Conservation (phyloP, 768 basidiomycete genomes). For the Boletus subcaerulescens region DNA sequence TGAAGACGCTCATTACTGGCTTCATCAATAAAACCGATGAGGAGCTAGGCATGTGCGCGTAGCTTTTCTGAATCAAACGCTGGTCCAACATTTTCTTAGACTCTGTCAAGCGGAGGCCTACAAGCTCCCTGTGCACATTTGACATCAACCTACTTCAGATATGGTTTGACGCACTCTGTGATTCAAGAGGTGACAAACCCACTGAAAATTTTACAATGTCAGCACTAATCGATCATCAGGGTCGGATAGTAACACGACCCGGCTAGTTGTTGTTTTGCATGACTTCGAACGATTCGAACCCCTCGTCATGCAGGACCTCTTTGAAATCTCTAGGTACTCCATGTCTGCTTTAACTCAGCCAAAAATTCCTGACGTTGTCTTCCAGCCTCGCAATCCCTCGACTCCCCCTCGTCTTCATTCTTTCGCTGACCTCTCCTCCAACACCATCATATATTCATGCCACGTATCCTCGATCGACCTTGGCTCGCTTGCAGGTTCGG, state of each 20-base stretch:
- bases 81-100: slow-evolving; percentile 21
- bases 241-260: slow-evolving; percentile 23
- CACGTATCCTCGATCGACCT: slow-evolving; percentile 56
- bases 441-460: slow-evolving; percentile 55
- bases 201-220: neutral
- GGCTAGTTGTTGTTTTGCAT: slow-evolving; percentile 61
- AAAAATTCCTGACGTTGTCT: neutral
- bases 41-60: slow-evolving; percentile 28
- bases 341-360: neutral
- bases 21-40: slow-evolving; percentile 44
- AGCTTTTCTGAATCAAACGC: neutral
- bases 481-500: slow-evolving; percentile 56
- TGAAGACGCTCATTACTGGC: slow-evolving; percentile 53
- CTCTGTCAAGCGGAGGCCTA: slow-evolving; percentile 42
- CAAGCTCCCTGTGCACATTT: slow-evolving; percentile 53
- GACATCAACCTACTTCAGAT: slow-evolving; percentile 59
- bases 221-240: slow-evolving; percentile 6
- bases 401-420: slow-evolving; percentile 63
- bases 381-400: slow-evolving; percentile 48
- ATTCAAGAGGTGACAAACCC: slow-evolving; percentile 36
- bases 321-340: slow-evolving; percentile 66
- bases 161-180: slow-evolving; percentile 52
- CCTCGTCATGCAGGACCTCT: slow-evolving; percentile 60
- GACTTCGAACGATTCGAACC: slow-evolving; percentile 75
- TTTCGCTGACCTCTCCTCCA: slow-evolving; percentile 56